Percentiles rank a stretch among this genome's conserved stretches.
phyloP scores from a whole-genome alignment of 1,139 yeast species.

The Scheffersomyces lignicola region DNA sequence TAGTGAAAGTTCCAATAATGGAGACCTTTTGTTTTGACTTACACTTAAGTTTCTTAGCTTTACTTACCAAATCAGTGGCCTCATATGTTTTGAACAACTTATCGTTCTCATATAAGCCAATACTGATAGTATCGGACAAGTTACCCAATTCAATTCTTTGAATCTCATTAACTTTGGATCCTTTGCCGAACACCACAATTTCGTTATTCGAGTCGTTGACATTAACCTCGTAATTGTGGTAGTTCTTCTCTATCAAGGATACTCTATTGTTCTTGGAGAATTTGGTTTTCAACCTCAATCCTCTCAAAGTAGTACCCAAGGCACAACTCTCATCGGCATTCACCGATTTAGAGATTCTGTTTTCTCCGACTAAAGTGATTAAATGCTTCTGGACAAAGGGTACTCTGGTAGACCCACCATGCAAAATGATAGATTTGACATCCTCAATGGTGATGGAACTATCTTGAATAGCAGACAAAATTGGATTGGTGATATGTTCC shows the following conservation, averaged over 20 bases:
- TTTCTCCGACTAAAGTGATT: conserved; percentile 49
- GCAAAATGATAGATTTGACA: conserved; percentile 68
- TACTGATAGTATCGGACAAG: conserved; percentile 24
- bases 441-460: conserved; percentile 31
- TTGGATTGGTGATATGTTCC: conserved; percentile 53
- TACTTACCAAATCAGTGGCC: conserved; percentile 31
- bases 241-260: conserved; percentile 53
- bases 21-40: conserved; percentile 36
- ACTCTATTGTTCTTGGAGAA: conserved; percentile 63
- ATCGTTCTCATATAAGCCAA: conserved; percentile 59
- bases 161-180: conserved; percentile 31
- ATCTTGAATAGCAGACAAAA: conserved; percentile 50
- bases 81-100: conserved; percentile 40
- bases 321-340: conserved; percentile 97
- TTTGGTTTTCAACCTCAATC: conserved; percentile 50
- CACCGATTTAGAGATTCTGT: conserved; percentile 75
- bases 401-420: conserved; percentile 92
- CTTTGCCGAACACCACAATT: conserved; percentile 41
- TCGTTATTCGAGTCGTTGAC: conserved; percentile 32
- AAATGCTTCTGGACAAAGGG: conserved; percentile 77
- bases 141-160: conserved; percentile 33
- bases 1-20: conserved; percentile 42
- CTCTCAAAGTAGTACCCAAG: conserved; percentile 83
- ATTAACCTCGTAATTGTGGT: conserved; percentile 40
- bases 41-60: conserved; percentile 43